Base-by-base conservation (phyloP, 2,329 filamentous ascomycete genomes). In the Fusarium humuli region DNA sequence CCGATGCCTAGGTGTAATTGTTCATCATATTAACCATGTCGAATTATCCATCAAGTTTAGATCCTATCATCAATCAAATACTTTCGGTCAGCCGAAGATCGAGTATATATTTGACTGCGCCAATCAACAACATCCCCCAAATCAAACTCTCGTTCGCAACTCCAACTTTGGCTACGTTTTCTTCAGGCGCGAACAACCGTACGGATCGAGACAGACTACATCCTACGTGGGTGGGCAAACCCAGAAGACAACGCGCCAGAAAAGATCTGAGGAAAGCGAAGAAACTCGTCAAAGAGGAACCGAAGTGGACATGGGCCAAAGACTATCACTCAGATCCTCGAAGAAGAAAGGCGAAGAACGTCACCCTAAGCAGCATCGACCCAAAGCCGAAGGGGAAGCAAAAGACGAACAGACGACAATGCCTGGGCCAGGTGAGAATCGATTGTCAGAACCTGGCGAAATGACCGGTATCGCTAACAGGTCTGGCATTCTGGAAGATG, bases 71-170 rank as follows among this genome's bases (percentile, higher is more conserved):
- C 22, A 13, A 30, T 42, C 30, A 32, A 27, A 34, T 16, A 12
- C 13, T 23, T n/a, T 41, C n/a, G 16, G 27, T 14, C 16, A 18
- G 49, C 22, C 52, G 63, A 42, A 69, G 60, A 57, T 55, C 50
- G n/a, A 59, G 56, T 57, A 65, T 71, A 52, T 13, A 22, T 37
- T 48, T 71, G n/a, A 58, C 41, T 29, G 32, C n/a, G 16, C 37
- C 53, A 45, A n/a, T 29, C 27, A 30, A 45, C 20, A 48, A 46
- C 27, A 32, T 47, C 23, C 68, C 64, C 6, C 68, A 62, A 44
- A 49, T 69, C 56, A 71, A 56, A 47, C 57, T 71, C 22, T 49
- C 41, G 22, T 22, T 64, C 37, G 27, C 67, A 47, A 66, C 52
- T 7, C 65, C 50, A n/a, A 32, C 34, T 20, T 32, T 23, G 32